Evolutionary conservation across 768 basidiomycete genomes (phyloP).

Genomic region (Russula lepida): DNA sequence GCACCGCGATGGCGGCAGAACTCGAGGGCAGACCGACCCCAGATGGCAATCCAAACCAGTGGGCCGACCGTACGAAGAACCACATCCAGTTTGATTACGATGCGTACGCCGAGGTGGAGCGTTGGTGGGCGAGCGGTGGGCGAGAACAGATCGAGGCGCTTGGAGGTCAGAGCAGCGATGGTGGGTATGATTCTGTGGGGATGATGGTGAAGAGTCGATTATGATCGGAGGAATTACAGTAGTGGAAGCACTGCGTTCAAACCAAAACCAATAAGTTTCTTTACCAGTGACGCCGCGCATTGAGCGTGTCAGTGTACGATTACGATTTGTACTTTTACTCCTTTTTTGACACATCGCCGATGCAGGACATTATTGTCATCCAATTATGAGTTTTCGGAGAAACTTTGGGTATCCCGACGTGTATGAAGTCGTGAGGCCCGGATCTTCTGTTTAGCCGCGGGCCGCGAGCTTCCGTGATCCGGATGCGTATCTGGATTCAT

Average conservation of each 20-base stretch:
- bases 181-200: not conserved
- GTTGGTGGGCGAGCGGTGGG: slow-evolving; percentile 39
- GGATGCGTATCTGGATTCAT: too few relatives aligned
- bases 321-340: not conserved
- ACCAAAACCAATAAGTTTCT: too few relatives aligned
- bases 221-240: not conserved
- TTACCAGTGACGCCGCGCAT: not conserved
- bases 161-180: not conserved
- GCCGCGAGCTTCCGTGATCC: too few relatives aligned
- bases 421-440: too few relatives aligned
- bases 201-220: not conserved
- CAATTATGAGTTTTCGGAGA: too few relatives aligned
- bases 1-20: slow-evolving; percentile 37
- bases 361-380: not conserved
- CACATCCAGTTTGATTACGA: slow-evolving; percentile 44
- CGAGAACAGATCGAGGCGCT: slow-evolving; percentile 11
- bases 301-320: not conserved
- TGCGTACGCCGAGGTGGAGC: slow-evolving; percentile 41
- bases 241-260: not conserved
- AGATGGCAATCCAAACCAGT: slow-evolving; percentile 42
- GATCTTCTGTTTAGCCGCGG: too few relatives aligned
- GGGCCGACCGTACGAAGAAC: slow-evolving; percentile 49
- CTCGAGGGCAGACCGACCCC: slow-evolving; percentile 23
- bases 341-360: not conserved
- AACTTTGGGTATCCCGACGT: too few relatives aligned